These are phyloP conservation scores for Arthrobotrys sinensis DNA, from an alignment of 2,329 filamentous ascomycete species.

Conservation along the genomic window DNA sequence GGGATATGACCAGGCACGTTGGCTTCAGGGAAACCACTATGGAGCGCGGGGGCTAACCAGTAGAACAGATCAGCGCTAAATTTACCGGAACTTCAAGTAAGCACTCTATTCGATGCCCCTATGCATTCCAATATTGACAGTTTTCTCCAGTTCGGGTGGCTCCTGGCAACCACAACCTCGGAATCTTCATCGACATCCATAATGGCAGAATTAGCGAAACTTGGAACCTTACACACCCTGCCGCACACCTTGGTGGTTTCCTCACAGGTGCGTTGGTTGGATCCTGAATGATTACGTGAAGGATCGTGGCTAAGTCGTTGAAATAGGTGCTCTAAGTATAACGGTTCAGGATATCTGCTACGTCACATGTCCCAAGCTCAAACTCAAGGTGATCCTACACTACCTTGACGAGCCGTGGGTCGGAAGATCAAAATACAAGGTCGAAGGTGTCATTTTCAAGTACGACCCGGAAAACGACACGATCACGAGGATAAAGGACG, in stretches of 20 bases:
- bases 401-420: slow-evolving; percentile 97
- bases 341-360: slow-evolving; percentile 92
- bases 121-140: slow-evolving; percentile 2
- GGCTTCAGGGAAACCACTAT: slow-evolving; percentile 11
- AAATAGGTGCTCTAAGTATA: slow-evolving; percentile 80
- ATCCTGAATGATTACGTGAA: background rate
- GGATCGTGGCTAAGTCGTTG: background rate
- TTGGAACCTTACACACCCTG: slow-evolving; percentile 94
- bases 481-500: slow-evolving; percentile 84
- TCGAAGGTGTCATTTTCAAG: slow-evolving; percentile 90
- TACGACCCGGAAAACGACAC: slow-evolving; percentile 90
- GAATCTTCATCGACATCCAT: slow-evolving; percentile 91
- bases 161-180: slow-evolving; percentile 92
- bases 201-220: slow-evolving; percentile 83
- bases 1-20: slow-evolving; percentile 83
- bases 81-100: slow-evolving; percentile 88
- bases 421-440: slow-evolving; percentile 88
- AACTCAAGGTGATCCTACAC: slow-evolving; percentile 90
- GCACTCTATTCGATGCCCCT: background rate
- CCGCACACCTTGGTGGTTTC: slow-evolving; percentile 91
- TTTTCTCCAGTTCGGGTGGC: slow-evolving; percentile 80
- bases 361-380: slow-evolving; percentile 89
- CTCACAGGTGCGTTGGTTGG: slow-evolving; percentile 73
- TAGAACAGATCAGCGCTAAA: slow-evolving; percentile 81
- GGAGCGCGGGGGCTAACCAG: slow-evolving; percentile 1